Evolutionary conservation across 768 basidiomycete species (phyloP).

Genomic region (Dictyophora rubrovolvata): DNA sequence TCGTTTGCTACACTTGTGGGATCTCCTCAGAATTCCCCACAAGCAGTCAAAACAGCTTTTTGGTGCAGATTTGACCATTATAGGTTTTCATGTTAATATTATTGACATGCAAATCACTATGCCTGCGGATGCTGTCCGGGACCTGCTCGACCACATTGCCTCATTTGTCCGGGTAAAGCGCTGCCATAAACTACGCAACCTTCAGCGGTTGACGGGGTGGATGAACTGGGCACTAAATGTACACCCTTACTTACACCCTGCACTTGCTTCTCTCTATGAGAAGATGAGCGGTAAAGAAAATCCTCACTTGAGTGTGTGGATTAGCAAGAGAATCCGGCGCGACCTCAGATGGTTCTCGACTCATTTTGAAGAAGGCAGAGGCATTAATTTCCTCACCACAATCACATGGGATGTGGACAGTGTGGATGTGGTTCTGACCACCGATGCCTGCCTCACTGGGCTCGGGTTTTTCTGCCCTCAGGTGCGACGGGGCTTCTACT

Average conservation of each 20-base stretch:
- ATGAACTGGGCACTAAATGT: constrained; percentile 33
- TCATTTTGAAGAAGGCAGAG: constrained; percentile 7
- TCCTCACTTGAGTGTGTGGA: constrained; percentile 12
- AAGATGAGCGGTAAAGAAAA: constrained; percentile 24
- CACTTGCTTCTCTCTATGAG: constrained; percentile 23
- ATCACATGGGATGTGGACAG: too few species aligned
- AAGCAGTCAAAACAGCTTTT: constrained; percentile 29
- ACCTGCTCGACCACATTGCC: constrained; percentile 13
- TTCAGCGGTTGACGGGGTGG: constrained; percentile 26
- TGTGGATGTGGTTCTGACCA: too few species aligned
- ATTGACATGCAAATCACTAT: constrained; percentile 23
- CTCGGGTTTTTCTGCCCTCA: not conserved
- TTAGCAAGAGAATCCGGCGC: constrained; percentile 19
- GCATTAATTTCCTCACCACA: too few species aligned
- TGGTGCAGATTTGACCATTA: constrained; percentile 24
- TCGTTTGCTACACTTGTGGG: constrained; percentile 28
- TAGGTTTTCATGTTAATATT: constrained; percentile 30
- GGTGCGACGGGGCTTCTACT: not conserved
- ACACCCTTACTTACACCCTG: constrained; percentile 26
- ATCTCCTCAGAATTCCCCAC: constrained; percentile 30
- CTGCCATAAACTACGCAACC: constrained; percentile 14
- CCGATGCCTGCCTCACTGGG: not conserved
- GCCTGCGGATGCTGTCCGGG: constrained; percentile 4
- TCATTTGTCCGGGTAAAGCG: constrained; percentile 11
- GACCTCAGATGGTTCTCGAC: constrained; percentile 26